These are phyloP conservation scores for Rhynchospora pubera DNA, from an alignment of 176 grass and related monocot species.

Conservation along the genomic window DNA sequence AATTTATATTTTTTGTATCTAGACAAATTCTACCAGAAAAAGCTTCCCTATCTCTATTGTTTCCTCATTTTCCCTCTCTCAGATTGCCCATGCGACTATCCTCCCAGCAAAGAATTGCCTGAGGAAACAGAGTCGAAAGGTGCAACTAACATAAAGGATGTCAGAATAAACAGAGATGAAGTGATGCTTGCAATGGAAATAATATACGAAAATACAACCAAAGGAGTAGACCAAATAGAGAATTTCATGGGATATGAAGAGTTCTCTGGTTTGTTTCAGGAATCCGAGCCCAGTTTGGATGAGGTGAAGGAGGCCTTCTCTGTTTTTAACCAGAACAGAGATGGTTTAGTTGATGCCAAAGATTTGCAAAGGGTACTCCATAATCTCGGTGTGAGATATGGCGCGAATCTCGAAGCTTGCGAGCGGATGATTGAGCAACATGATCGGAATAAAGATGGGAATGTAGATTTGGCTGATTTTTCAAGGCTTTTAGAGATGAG, in stretches of 20 bases:
- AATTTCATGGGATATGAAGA: constrained; percentile 29
- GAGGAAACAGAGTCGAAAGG: background rate
- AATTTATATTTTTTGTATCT: background rate
- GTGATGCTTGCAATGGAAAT: background rate
- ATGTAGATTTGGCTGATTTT: constrained; percentile 30
- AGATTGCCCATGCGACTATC: background rate
- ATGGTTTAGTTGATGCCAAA: constrained; percentile 51
- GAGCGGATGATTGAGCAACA: constrained; percentile 36
- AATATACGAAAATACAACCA: background rate
- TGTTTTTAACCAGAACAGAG: constrained; percentile 53
- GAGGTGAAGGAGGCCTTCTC: constrained; percentile 58
- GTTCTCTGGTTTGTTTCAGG: constrained; percentile 40
- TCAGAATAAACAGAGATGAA: constrained; percentile 5
- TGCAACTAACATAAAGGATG: background rate
- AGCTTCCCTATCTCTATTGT: background rate
- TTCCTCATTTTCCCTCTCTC: background rate
- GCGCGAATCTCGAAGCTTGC: constrained; percentile 32
- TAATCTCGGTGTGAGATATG: constrained; percentile 37
- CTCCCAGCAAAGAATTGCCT: background rate
- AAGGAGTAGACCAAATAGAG: background rate
- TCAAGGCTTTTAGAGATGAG: constrained; percentile 28
- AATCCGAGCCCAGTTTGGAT: constrained; percentile 66
- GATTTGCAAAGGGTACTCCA: constrained; percentile 46
- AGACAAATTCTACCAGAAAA: constrained; percentile 15
- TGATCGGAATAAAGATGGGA: constrained; percentile 28